Percentiles rank a stretch among this genome's conserved stretches.
Conservation (phyloP, 2,329 filamentous ascomycete species). For the Hymenoscyphus albidus region DNA sequence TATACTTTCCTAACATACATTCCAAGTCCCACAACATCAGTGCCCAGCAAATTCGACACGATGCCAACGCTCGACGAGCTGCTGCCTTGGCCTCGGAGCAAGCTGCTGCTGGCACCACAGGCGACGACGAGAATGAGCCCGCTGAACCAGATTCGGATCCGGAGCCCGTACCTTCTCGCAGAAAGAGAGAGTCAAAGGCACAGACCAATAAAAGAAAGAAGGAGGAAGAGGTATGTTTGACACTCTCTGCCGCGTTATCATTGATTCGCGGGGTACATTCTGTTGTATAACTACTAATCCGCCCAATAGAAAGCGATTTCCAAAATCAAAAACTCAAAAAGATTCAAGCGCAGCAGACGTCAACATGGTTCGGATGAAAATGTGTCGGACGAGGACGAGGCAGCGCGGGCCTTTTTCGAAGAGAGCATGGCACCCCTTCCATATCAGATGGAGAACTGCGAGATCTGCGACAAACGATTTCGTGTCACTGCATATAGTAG, state of each 20-base stretch:
- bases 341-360: conserved; percentile 48
- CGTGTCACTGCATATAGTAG: conserved; percentile 89
- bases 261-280: not conserved
- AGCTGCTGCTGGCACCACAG: conserved; percentile 39
- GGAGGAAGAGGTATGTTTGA: conserved; percentile 40
- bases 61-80: conserved; percentile 45
- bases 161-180: conserved; percentile 30
- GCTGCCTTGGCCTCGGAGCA: conserved; percentile 37
- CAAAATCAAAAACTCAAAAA: conserved; percentile 60
- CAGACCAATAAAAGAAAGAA: conserved; percentile 33
- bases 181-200: conserved; percentile 29
- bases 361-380: conserved; percentile 43
- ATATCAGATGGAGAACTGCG: conserved; percentile 86
- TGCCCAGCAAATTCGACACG: conserved; percentile 49
- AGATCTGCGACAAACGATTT: conserved; percentile 79
- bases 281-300: conserved; percentile 11
- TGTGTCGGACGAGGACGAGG: conserved; percentile 45
- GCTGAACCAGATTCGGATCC: conserved; percentile 21
- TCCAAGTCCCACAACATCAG: conserved; percentile 69
- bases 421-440: conserved; percentile 39
- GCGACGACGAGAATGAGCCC: conserved; percentile 34
- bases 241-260: conserved; percentile 1
- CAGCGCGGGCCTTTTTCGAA: conserved; percentile 48
- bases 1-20: conserved; percentile 40
- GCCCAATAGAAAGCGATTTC: conserved; percentile 46